Evolutionary conservation across 1,284 basidiomycete genomes (phyloP), one percentile per base, ranked within the genome.

Genomic region (Ustilago loliicola): DNA sequence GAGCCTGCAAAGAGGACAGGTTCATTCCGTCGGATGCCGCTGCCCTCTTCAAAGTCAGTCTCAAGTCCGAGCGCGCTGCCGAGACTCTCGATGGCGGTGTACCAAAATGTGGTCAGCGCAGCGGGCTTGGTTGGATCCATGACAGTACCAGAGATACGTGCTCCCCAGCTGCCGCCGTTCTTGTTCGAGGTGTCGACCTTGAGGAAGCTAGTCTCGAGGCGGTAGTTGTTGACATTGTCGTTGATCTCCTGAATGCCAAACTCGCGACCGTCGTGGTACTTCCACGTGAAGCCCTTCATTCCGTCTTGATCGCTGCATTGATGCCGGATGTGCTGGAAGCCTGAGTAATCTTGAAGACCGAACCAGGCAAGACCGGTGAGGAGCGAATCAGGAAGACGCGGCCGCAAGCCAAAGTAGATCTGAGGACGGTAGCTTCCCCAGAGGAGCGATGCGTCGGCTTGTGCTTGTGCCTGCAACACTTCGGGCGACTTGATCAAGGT

Each of bases 381-480:
- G 30, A 97, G 89, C 15, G 94, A 94, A 79, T 94, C 91, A 1
- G 95, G 93, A 68, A 94, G 88, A 51, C 92, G 90, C 23, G 95
- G 93, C 52, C 94, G 89, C 60, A 98, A 88, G 32, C 95, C 95
- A 87, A 98, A 96, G 88, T 97, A 98, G 32, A 97, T 89, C 83
- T 94, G 94, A 1, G 95, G 94, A 45, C 95, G 89, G 86, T 96
- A 97, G 0, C 93, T 89, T 3, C 94, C 94, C 95, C 95, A 97
- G 79, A 94, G 86, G n/a, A 94, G 87, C 9, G 92, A 91, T 23
- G 82, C 47, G 23, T 78, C 72, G 13, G 72, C 71, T 13, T 65
- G 58, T 17, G 48, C 42, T 11, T 56, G 68, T 0, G 72, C 72
- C 27, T 72, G 64, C 3, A 62, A 10, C n/a, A 34, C 66, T 52